Evolutionary conservation across 176 grass and related monocot genomes (phyloP), one percentile per base, ranked within the genome.

Genomic region (Oryza glumipatula): DNA sequence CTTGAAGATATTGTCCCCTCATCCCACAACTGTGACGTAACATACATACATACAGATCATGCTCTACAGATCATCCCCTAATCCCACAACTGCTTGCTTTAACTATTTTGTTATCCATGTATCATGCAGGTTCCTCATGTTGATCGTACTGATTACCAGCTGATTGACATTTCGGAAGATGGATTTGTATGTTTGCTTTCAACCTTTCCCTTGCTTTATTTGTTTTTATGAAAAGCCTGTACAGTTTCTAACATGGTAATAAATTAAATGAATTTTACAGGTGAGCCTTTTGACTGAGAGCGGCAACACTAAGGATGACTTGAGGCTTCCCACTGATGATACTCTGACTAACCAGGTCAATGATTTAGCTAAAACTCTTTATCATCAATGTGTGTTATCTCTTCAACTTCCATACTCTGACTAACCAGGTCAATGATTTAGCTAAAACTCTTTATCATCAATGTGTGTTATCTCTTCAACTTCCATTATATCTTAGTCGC

Each of bases 1-100:
- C 86, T 92, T 69, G 90, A 92, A 74, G 90, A 92, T 92, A 92
- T 92, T 85, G 90, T 88, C 30, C 90, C 90, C 36, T 92, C 90
- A 33, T 92, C 90, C 39, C 90, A 92, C 48, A 92, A 92, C 78
- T 92, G 90, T 79, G 90, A 92, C 0, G 90, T 88, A 78, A 85
- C 60, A 49, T 65, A 46, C 47, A 49, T 65, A 46, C 47, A 73
- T 21, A 0, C 16, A 76, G 2, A 68, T 54, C 23, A 38, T 13
- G 19, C 22, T 72, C 41, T 28, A 28, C 30, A 32, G 30, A 32
- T 32, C 0, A 32, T 32, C 30, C 30, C 30, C 30, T 3, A 32
- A 32, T 32, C 30, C 0, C 30, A 32, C 30, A 32, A 32, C 30
- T 36, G 2, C 7, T 60, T 82, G 11, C 24, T 39, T 83, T 24